Conservation (phyloP, 345 rosid species). For the Clausena lansium region DNA sequence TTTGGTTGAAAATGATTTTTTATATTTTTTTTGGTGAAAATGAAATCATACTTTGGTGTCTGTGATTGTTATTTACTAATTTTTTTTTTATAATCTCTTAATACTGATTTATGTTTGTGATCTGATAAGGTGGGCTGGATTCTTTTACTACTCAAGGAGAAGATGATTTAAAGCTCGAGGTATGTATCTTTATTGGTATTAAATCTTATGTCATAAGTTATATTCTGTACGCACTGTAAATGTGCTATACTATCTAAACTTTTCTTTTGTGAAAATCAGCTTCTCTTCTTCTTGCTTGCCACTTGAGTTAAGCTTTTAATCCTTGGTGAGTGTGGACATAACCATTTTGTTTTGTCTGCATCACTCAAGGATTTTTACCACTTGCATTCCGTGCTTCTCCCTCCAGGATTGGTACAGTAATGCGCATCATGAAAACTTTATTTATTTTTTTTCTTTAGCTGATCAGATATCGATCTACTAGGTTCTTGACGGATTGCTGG, state of each 20-base stretch:
- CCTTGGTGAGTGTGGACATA: not conserved
- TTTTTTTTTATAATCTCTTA: constrained; percentile 7
- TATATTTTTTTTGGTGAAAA: not conserved
- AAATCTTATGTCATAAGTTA: not conserved
- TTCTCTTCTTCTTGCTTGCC: not conserved
- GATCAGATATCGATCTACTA: constrained; percentile 31
- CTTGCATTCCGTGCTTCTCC: not conserved
- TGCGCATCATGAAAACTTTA: not conserved
- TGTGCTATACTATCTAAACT: not conserved
- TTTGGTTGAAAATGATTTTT: not conserved
- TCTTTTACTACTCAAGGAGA: constrained; percentile 38
- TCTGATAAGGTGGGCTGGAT: constrained; percentile 53
- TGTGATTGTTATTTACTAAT: not conserved
- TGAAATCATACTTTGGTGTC: not conserved
- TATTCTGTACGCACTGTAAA: not conserved
- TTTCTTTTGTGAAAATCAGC: not conserved
- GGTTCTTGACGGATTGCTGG: constrained; percentile 79
- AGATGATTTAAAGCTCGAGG: constrained; percentile 61
- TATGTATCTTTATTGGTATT: constrained; percentile 35
- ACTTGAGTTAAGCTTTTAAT: not conserved
- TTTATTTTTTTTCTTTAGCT: constrained; percentile 5
- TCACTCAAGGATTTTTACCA: not conserved
- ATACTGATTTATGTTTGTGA: constrained; percentile 12
- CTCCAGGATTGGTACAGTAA: constrained; percentile 1
- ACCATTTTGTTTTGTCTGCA: not conserved